These are phyloP conservation scores for Geoglossum cookeanum DNA, from an alignment of 2,329 filamentous ascomycete species.

Conservation along the genomic window DNA sequence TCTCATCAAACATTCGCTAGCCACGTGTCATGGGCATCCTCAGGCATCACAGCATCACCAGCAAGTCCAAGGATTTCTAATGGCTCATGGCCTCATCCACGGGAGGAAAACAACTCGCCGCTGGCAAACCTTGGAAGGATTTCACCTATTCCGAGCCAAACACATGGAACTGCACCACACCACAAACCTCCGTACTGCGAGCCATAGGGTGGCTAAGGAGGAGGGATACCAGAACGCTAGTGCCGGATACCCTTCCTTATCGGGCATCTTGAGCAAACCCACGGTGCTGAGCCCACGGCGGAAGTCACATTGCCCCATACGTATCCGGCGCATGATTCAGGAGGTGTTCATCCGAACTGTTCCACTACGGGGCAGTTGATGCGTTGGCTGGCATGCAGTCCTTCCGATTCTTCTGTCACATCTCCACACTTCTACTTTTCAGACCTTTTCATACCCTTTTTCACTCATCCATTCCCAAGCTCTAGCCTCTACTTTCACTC, in stretches of 20 bases:
- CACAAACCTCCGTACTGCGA: background rate
- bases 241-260: background rate
- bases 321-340: background rate
- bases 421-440: background rate
- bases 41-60: background rate
- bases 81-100: background rate
- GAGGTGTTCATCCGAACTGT: background rate
- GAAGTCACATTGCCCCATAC: background rate
- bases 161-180: background rate
- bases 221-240: background rate
- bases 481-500: background rate
- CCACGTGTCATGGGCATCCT: background rate
- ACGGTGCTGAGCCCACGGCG: background rate
- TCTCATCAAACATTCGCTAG: background rate
- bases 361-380: background rate
- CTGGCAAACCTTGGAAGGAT: background rate
- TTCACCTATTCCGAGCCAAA: background rate
- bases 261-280: background rate
- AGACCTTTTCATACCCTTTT: background rate
- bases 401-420: background rate
- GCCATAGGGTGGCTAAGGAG: background rate
- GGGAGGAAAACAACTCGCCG: background rate
- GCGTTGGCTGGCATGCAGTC: background rate
- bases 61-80: background rate
- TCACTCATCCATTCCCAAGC: background rate